A percentile compares a stretch with the other conserved stretches of the same genome.
phyloP scores from a whole-genome alignment of 2,329 filamentous ascomycete species.

The Chaetomium strumarium region DNA sequence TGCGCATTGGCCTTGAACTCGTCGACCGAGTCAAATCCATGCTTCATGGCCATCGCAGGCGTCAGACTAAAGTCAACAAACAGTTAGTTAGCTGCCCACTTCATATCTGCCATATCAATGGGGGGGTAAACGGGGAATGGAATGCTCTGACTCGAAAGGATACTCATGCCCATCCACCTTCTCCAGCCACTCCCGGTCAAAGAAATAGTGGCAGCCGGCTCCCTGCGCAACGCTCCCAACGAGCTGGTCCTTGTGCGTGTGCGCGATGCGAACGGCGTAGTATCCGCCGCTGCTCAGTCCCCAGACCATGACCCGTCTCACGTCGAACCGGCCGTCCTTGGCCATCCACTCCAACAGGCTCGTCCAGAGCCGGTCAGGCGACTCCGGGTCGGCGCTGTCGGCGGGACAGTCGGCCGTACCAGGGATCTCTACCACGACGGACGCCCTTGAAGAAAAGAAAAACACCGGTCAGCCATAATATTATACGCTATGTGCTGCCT shows the following conservation, averaged over 20 bases:
- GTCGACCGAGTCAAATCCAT: conserved; percentile 52
- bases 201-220: conserved; percentile 57
- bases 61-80: conserved; percentile 37
- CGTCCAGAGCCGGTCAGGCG: conserved; percentile 56
- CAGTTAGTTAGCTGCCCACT: conserved; percentile 3
- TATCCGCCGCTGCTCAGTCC: conserved; percentile 62
- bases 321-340: conserved; percentile 47
- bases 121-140: background rate
- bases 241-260: conserved; percentile 54
- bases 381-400: conserved; percentile 52
- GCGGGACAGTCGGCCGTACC: conserved; percentile 64
- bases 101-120: background rate
- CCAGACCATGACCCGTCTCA: conserved; percentile 54
- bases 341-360: conserved; percentile 57
- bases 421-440: conserved; percentile 58
- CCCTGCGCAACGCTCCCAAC: conserved; percentile 56
- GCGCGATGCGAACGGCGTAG: conserved; percentile 61
- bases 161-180: conserved; percentile 62
- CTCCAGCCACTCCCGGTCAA: conserved; percentile 53
- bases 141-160: conserved; percentile 45
- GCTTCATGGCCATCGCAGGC: conserved; percentile 54
- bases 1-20: conserved; percentile 50
- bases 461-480: background rate
- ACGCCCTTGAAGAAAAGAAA: conserved; percentile 34
- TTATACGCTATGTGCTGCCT: no score